Conservation (phyloP, 805 yeast species). For the Pichia cabralensis region DNA sequence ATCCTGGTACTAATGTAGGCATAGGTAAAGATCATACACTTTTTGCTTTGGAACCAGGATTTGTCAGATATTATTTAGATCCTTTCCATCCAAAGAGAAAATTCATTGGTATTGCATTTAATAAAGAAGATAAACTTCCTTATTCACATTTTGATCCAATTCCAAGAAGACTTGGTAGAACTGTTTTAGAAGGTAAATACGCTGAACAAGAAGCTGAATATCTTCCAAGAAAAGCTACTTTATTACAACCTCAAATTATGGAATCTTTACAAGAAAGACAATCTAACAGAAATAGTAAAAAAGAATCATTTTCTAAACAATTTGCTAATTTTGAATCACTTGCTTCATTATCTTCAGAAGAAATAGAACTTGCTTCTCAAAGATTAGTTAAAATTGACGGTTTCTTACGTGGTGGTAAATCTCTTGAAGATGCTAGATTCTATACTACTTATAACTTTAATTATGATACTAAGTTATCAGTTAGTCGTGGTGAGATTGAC, state of each 20-base stretch:
- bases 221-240: constrained; percentile 58
- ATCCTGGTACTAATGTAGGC: constrained; percentile 85
- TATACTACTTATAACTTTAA: constrained; percentile 45
- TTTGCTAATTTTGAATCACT: constrained; percentile 19
- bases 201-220: constrained; percentile 51
- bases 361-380: constrained; percentile 30
- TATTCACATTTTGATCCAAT: constrained; percentile 88
- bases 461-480: constrained; percentile 33
- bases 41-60: constrained; percentile 87
- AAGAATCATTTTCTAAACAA: constrained; percentile 23
- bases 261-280: constrained; percentile 32
- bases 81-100: constrained; percentile 94
- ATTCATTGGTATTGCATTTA: constrained; percentile 80
- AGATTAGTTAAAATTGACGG: constrained; percentile 49
- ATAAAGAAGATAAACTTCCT: constrained; percentile 57
- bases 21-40: constrained; percentile 93
- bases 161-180: constrained; percentile 72
- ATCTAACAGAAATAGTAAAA: constrained; percentile 25
- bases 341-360: constrained; percentile 21
- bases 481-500: constrained; percentile 29
- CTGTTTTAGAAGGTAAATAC: constrained; percentile 38
- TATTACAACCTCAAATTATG: constrained; percentile 44
- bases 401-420: constrained; percentile 49
- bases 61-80: constrained; percentile 80
- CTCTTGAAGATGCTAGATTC: constrained; percentile 43